Percentiles rank a stretch among this genome's conserved stretches.
These are phyloP conservation scores for Diatrype stigma DNA, from an alignment of 2,329 filamentous ascomycete species.

Conservation along the genomic window DNA sequence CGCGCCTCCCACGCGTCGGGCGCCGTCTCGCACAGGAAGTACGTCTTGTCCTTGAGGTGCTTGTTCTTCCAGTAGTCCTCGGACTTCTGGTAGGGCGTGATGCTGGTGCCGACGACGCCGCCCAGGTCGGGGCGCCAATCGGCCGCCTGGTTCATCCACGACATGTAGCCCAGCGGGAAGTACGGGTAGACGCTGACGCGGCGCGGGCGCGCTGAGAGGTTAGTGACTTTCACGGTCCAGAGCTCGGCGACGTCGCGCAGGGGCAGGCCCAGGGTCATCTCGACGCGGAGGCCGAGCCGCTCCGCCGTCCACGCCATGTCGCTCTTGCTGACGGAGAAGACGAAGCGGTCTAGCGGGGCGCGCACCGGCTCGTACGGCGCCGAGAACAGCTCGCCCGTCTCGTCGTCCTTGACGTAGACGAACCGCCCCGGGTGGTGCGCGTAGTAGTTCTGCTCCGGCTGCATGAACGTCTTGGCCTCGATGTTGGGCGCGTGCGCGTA, in stretches of 20 bases:
- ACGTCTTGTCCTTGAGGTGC: conserved; percentile 53
- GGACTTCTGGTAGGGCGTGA: conserved; percentile 55
- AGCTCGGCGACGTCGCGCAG: conserved; percentile 52
- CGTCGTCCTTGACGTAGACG: conserved; percentile 55
- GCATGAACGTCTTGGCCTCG: conserved; percentile 57
- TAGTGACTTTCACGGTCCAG: conserved; percentile 50
- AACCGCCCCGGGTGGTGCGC: conserved; percentile 55
- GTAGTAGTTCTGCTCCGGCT: conserved; percentile 57
- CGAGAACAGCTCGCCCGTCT: conserved; percentile 46
- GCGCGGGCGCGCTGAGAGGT: conserved; percentile 40
- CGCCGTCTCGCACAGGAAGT: conserved; percentile 48
- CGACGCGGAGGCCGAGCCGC: conserved; percentile 44
- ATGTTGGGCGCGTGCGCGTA: conserved; percentile 56
- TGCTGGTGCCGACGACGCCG: conserved; percentile 47
- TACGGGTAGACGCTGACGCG: conserved; percentile 51
- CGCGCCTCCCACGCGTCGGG: conserved; percentile 50
- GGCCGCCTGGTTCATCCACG: conserved; percentile 58
- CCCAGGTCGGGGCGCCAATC: conserved; percentile 45
- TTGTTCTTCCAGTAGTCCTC: conserved; percentile 56
- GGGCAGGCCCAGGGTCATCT: conserved; percentile 48
- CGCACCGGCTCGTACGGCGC: conserved; percentile 54
- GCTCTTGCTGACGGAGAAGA: conserved; percentile 52
- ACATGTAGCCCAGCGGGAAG: conserved; percentile 57
- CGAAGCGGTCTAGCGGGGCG: conserved; percentile 41
- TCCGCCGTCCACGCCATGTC: conserved; percentile 52